Evolutionary conservation across 345 rosid species (phyloP).

Genomic region (Cardamine resedifolia): DNA sequence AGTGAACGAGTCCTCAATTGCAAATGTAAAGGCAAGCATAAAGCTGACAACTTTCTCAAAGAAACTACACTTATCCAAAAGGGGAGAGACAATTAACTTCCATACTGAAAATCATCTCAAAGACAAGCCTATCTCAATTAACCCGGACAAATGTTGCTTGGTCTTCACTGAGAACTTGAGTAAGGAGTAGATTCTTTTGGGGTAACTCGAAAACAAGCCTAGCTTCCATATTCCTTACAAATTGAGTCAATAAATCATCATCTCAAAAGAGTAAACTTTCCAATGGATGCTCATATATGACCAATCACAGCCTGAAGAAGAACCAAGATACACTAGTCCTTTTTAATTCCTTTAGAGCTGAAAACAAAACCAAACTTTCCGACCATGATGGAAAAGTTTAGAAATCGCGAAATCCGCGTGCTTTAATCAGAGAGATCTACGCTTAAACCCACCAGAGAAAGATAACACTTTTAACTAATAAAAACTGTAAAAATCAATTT

Average conservation of each 20-base stretch:
- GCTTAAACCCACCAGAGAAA: conserved; percentile 13
- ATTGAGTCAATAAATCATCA: not conserved
- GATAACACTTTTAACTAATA: not conserved
- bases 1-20: not conserved
- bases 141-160: no score
- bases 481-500: not conserved
- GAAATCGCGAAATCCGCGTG: conserved; percentile 1
- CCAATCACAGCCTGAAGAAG: not conserved
- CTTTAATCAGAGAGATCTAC: conserved; percentile 16
- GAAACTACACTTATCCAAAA: conserved; percentile 5
- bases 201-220: no score
- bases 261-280: conserved; percentile 2
- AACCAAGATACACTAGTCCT: not conserved
- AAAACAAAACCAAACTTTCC: not conserved
- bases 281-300: conserved; percentile 1
- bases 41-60: conserved; percentile 1
- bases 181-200: no score
- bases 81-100: not conserved
- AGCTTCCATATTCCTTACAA: not conserved
- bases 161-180: no score
- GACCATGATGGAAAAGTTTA: not conserved
- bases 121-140: no score
- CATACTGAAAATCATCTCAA: not conserved
- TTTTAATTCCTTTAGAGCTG: not conserved
- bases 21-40: conserved; percentile 5